phyloP scores from a whole-genome alignment of 306 rosid species.

The Dryas drummondii region DNA sequence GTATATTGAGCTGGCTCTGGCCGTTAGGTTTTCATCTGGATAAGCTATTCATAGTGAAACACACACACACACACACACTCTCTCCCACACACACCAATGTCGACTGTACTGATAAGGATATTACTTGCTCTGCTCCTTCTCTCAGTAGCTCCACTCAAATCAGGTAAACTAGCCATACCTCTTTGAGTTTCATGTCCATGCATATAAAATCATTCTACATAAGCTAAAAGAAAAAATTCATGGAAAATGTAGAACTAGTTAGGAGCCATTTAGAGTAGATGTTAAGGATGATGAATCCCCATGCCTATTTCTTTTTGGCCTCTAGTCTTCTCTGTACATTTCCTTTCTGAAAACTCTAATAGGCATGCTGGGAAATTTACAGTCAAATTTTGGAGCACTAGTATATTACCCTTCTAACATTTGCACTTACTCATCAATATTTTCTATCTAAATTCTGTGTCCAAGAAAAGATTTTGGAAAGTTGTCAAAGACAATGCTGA shows the following conservation, averaged over 20 bases:
- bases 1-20: neutral
- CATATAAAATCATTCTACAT: neutral
- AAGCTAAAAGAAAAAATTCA: neutral
- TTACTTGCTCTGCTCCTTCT: constrained; percentile 48
- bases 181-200: constrained; percentile 2
- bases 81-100: constrained; percentile 40
- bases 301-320: too few relatives aligned
- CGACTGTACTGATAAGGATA: constrained; percentile 30
- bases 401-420: neutral
- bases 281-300: too few relatives aligned
- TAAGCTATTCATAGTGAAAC: neutral
- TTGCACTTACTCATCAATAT: too few relatives aligned
- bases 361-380: too few relatives aligned
- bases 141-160: constrained; percentile 38
- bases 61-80: too few relatives aligned
- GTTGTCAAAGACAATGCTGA: too few relatives aligned
- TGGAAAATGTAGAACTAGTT: neutral
- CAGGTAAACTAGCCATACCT: constrained; percentile 43
- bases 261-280: too few relatives aligned
- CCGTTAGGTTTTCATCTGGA: neutral
- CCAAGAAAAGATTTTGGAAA: too few relatives aligned
- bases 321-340: too few relatives aligned
- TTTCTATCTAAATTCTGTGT: too few relatives aligned
- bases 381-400: neutral
- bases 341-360: too few relatives aligned